Evolutionary conservation across 306 rosid species (phyloP), one percentile per base, ranked within the genome.

Genomic region (Inga oerstediana): DNA sequence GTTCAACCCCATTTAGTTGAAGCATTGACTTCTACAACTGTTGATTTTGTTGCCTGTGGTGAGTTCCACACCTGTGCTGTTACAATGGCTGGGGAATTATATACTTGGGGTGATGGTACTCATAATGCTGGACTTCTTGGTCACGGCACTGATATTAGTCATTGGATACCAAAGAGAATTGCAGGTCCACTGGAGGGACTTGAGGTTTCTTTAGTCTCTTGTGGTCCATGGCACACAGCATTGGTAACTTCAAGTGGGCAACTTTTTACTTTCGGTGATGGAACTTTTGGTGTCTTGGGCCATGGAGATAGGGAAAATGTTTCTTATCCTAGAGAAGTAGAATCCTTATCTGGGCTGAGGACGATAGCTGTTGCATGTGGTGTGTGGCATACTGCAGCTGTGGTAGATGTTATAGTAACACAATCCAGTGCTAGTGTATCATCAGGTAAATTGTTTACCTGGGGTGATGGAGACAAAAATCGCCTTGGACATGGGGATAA

Each of bases 181-280:
- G 83, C 97, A 1, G 99, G 99, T 83, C 94, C 99, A 46, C 93
- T 96, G 61, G 98, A 96, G 89, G 97, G 93, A 70, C 93, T 92
- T 82, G 94, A 93, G 89, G 89, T 96, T 81, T 95, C 98, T 79
- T 87, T 93, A 34, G 99, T 96, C 79, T 88, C 94, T 46, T 96
- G 99, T 82, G 99, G 99, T 85, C 98, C 99, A 2, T 96, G 99
- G 99, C 99, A 96, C 82, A 93, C 99, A 3, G 99, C 99, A 72
- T 77, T 96, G 89, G 82, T 96, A 79, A 92, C 94, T 81, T 92
- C 98, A 77, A 91, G 84, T 0, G 98, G 98, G 61, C 95, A 90
- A 79, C 99, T 96, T 72, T 96, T 93, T 75, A 96, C 99, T 54
- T 96, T 96, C 84, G 99, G 99, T 7, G 98, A 96, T 86, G 99